phyloP scores from a whole-genome alignment of 148 eudicot genomes.

The Arbutus unedo region DNA sequence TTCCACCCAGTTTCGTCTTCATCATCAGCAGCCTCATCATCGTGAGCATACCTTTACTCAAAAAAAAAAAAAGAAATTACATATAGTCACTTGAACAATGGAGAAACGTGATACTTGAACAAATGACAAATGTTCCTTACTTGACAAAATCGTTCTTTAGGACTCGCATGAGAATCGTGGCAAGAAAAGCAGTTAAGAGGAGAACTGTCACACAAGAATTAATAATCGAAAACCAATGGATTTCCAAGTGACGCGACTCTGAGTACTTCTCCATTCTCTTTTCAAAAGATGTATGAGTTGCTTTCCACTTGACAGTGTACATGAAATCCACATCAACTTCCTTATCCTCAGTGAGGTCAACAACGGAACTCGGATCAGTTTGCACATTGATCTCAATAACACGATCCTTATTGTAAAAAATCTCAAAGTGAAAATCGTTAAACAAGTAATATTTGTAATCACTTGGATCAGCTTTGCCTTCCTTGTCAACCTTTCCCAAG shows the following conservation, averaged over 20 bases:
- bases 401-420: constrained; percentile 58
- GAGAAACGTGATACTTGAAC: background rate
- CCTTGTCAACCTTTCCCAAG: constrained; percentile 58
- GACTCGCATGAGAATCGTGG: constrained; percentile 67
- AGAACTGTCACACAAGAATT: constrained; percentile 64
- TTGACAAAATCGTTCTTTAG: constrained; percentile 66
- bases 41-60: constrained; percentile 63
- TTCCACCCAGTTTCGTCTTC: constrained; percentile 88
- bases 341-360: constrained; percentile 61
- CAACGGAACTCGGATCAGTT: constrained; percentile 57
- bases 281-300: constrained; percentile 49
- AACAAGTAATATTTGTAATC: constrained; percentile 52
- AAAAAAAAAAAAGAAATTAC: background rate
- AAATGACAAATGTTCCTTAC: constrained; percentile 31
- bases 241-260: constrained; percentile 58
- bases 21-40: constrained; percentile 72
- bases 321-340: constrained; percentile 56
- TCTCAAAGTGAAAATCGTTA: constrained; percentile 63
- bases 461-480: constrained; percentile 44
- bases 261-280: constrained; percentile 67
- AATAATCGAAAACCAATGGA: constrained; percentile 68
- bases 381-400: constrained; percentile 58
- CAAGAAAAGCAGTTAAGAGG: constrained; percentile 59
- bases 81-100: background rate
- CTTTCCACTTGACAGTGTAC: constrained; percentile 66